Evolutionary conservation across 2,329 filamentous ascomycete genomes (phyloP).

Genomic region (Cucurbitaria berberidis): DNA sequence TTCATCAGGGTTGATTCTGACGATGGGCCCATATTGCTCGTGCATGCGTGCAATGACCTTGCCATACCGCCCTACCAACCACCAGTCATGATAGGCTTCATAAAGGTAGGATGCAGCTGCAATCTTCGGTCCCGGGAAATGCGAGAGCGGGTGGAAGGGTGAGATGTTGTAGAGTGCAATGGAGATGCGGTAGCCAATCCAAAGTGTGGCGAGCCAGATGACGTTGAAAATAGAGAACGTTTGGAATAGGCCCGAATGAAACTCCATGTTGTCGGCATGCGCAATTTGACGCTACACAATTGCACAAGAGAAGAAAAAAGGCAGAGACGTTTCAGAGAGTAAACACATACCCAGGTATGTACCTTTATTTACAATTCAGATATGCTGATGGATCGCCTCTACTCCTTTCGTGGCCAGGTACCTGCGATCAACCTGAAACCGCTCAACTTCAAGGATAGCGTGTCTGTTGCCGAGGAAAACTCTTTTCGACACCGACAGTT

Average conservation of each 20-base stretch:
- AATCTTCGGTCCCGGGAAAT: conserved; percentile 39
- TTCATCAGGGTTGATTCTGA: conserved; percentile 43
- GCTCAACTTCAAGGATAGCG: not conserved
- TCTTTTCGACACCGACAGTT: conserved; percentile 5
- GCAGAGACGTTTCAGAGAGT: conserved; percentile 13
- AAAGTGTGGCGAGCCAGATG: conserved; percentile 20
- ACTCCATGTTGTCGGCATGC: conserved; percentile 21
- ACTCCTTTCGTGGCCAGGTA: conserved; percentile 2
- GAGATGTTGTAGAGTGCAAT: conserved; percentile 33
- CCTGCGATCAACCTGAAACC: not conserved
- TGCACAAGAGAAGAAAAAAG: conserved; percentile 10
- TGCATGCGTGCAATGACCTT: conserved; percentile 44
- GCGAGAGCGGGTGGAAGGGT: conserved; percentile 30
- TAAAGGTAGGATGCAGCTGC: conserved; percentile 36
- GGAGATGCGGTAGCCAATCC: conserved; percentile 25
- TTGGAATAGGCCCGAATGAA: conserved; percentile 16
- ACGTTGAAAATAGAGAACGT: conserved; percentile 19
- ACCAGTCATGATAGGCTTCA: conserved; percentile 40
- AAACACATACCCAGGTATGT: conserved; percentile 22
- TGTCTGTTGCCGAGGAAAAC: conserved; percentile 1
- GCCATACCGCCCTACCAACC: conserved; percentile 40
- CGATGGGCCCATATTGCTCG: conserved; percentile 36
- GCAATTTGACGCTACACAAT: conserved; percentile 5
- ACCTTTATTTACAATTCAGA: not conserved
- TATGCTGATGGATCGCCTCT: conserved; percentile 4